Evolutionary conservation across 78 protist species (phyloP).

Genomic region (Tieghemostelium lacteum): DNA sequence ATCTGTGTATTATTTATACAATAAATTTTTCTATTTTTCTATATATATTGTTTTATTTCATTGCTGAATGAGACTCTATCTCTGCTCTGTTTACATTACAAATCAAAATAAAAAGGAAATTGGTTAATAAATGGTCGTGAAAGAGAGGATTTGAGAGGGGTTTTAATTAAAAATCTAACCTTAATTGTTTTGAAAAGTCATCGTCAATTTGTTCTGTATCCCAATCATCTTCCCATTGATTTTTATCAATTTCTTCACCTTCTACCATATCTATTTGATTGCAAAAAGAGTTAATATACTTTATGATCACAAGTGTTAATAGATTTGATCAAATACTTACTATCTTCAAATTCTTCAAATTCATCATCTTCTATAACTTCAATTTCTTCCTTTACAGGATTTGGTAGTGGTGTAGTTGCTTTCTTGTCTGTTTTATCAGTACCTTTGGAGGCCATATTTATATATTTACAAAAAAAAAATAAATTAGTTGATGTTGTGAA

Average conservation of each 20-base stretch:
- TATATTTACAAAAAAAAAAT: no score
- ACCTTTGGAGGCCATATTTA: no score
- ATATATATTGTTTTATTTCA: conserved; percentile 22
- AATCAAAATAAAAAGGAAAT: neutral
- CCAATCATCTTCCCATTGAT: conserved; percentile 86
- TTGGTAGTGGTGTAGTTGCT: neutral
- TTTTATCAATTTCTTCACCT: conserved; percentile 54
- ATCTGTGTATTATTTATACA: neutral
- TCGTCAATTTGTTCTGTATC: conserved; percentile 80
- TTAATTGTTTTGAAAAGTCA: conserved; percentile 80
- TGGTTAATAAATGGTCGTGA: no score
- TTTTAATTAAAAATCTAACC: conserved; percentile 2
- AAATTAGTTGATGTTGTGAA: no score
- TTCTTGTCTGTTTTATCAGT: neutral
- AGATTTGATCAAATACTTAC: conserved; percentile 14
- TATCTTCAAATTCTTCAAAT: conserved; percentile 83
- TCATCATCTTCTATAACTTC: conserved; percentile 82
- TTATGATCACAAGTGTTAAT: neutral
- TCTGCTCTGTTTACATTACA: conserved; percentile 23
- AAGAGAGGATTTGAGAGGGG: neutral
- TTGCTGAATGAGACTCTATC: conserved; percentile 71
- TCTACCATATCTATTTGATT: conserved; percentile 5
- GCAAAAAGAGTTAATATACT: neutral
- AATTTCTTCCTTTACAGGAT: conserved; percentile 14
- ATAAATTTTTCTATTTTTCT: conserved; percentile 14